Conservation (phyloP, 2,329 filamentous ascomycete genomes). For the Fusarium setosum region DNA sequence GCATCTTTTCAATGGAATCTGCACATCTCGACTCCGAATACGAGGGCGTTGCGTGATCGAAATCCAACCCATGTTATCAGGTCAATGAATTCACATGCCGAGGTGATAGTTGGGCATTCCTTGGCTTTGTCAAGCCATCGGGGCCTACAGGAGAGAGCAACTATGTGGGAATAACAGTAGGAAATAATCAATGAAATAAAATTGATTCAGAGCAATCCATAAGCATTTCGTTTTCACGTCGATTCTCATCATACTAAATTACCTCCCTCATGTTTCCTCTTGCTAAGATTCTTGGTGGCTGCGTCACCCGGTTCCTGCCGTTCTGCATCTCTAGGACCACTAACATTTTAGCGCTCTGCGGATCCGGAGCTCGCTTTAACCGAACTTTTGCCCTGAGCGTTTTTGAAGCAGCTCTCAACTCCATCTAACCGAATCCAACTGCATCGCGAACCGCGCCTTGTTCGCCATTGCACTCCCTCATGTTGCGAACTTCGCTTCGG, state of each 20-base stretch:
- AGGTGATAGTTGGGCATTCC: no score
- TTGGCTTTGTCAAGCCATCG: no score
- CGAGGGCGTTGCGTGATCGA: no score
- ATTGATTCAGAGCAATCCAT: background rate
- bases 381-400: constrained; percentile 58
- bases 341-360: constrained; percentile 35
- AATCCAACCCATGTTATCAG: no score
- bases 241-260: background rate
- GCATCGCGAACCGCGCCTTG: constrained; percentile 46
- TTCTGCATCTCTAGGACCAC: constrained; percentile 29
- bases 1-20: no score
- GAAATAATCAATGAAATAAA: background rate
- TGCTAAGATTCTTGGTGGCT: no score
- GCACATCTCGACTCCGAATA: no score
- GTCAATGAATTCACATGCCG: no score
- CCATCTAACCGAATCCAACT: constrained; percentile 47
- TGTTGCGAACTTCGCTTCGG: constrained; percentile 77
- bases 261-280: background rate
- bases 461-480: constrained; percentile 65
- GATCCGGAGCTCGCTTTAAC: constrained; percentile 50
- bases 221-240: background rate
- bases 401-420: constrained; percentile 52
- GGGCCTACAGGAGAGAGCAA: no score
- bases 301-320: constrained; percentile 53
- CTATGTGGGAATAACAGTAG: no score